These are phyloP conservation scores for Lepiota venenata DNA, from an alignment of 768 basidiomycete species.

Conservation along the genomic window DNA sequence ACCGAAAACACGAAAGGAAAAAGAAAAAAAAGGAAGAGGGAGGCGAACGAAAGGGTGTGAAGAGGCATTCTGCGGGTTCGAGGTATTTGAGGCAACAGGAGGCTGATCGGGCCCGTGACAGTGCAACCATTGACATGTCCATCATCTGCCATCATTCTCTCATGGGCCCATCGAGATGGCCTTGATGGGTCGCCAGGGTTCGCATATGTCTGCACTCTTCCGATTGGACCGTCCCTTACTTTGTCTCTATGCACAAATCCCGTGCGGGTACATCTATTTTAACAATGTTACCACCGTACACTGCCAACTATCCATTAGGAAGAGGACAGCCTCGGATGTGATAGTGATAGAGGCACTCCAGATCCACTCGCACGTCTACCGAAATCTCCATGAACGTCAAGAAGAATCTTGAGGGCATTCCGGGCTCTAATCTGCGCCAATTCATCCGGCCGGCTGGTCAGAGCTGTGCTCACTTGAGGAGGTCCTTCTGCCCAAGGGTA, in stretches of 20 bases:
- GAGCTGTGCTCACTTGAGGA: constrained; percentile 63
- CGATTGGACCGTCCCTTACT: constrained; percentile 16
- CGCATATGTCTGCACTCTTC: constrained; percentile 17
- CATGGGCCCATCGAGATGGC: constrained; percentile 19
- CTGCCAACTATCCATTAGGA: too few relatives aligned
- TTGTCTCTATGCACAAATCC: constrained; percentile 7
- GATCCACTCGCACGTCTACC: constrained; percentile 52
- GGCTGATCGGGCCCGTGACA: constrained; percentile 22
- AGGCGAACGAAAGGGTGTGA: constrained; percentile 34
- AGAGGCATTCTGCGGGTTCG: constrained; percentile 13
- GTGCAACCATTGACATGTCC: constrained; percentile 34
- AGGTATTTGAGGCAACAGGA: constrained; percentile 32
- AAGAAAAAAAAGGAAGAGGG: constrained; percentile 31
- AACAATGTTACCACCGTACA: constrained; percentile 14
- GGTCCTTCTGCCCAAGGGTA: constrained; percentile 80
- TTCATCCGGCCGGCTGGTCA: constrained; percentile 74
- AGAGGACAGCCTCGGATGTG: constrained; percentile 36
- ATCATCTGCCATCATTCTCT: constrained; percentile 30
- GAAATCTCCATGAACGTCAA: constrained; percentile 91
- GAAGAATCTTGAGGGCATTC: constrained; percentile 89
- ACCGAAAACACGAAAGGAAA: constrained; percentile 34
- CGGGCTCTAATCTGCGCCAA: constrained; percentile 87
- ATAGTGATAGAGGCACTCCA: constrained; percentile 35
- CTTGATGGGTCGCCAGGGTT: constrained; percentile 13
- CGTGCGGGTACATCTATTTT: constrained; percentile 16